A percentile compares a stretch with the other conserved stretches of the same genome.
phyloP scores from a whole-genome alignment of 2,329 filamentous ascomycete species.

The Trichoderma guizhouense region DNA sequence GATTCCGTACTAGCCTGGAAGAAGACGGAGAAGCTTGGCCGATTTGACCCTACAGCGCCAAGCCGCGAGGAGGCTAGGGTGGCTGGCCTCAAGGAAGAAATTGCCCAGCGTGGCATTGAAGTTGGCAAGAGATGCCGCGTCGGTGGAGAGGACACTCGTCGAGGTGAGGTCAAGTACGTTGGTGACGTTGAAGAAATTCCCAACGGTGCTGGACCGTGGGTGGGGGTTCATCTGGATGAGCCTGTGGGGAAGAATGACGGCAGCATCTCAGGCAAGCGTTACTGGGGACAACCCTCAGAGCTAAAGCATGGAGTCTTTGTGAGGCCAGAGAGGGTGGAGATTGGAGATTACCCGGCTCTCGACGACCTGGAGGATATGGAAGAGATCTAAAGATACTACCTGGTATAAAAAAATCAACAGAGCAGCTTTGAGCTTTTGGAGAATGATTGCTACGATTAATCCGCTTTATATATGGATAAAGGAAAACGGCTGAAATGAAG shows the following conservation, averaged over 20 bases:
- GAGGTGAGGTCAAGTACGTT: conserved; percentile 69
- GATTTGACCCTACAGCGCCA: conserved; percentile 84
- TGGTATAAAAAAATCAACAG: not conserved
- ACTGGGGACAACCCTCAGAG: conserved; percentile 63
- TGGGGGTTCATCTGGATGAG: conserved; percentile 73
- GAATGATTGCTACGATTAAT: not conserved
- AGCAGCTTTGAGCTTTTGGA: not conserved
- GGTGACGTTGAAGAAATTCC: conserved; percentile 74
- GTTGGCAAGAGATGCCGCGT: conserved; percentile 63
- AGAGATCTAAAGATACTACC: conserved; percentile 51
- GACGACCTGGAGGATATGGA: conserved; percentile 77
- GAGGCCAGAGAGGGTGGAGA: conserved; percentile 71
- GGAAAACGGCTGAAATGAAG: not conserved
- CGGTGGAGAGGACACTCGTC: conserved; percentile 63
- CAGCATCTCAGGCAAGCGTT: conserved; percentile 62
- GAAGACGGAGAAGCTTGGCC: conserved; percentile 88
- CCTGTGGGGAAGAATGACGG: conserved; percentile 82
- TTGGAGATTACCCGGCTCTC: conserved; percentile 67
- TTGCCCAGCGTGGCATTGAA: conserved; percentile 64
- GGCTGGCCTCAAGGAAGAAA: conserved; percentile 64
- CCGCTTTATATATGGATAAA: not conserved
- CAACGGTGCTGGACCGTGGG: conserved; percentile 61
- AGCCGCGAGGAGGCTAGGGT: conserved; percentile 70
- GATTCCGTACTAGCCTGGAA: conserved; percentile 96
- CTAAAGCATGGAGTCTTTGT: conserved; percentile 77